Evolutionary conservation across 2,329 filamentous ascomycete genomes (phyloP).

Genomic region (Spiromastix sp.): DNA sequence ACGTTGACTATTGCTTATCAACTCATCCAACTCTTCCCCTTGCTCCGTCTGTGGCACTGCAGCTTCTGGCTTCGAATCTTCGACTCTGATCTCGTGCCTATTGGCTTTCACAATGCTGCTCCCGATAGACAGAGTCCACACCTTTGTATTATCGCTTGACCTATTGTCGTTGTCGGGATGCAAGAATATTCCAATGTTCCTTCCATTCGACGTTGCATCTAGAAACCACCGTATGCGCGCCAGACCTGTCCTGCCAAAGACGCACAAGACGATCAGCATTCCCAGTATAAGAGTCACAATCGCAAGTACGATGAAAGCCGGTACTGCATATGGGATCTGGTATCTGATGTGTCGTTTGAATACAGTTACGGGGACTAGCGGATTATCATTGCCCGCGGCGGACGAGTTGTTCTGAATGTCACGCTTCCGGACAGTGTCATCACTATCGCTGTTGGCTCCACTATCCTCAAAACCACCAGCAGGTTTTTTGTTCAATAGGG

Average conservation of each 20-base stretch:
- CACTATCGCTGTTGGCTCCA: background rate
- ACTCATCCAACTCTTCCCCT: too few species aligned
- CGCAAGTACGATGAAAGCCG: background rate
- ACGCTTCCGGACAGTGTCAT: background rate
- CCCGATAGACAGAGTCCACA: constrained; percentile 5
- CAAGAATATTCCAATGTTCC: constrained; percentile 3
- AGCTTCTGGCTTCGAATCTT: too few species aligned
- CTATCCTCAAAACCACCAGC: background rate
- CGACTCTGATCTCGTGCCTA: too few species aligned
- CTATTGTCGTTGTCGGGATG: background rate
- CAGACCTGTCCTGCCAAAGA: constrained; percentile 4
- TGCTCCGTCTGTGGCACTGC: too few species aligned
- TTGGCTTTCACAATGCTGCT: too few species aligned
- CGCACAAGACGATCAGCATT: background rate
- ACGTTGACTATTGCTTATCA: too few species aligned
- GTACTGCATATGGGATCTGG: constrained; percentile 1
- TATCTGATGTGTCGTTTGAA: constrained; percentile 5
- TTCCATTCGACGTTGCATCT: constrained; percentile 4
- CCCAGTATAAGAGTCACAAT: background rate
- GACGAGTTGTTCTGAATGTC: background rate
- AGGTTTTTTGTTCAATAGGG: background rate
- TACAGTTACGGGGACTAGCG: background rate
- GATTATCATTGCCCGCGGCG: background rate
- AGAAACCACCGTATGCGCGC: constrained; percentile 5
- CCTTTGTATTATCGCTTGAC: background rate